Base-by-base conservation (phyloP, 2,329 filamentous ascomycete species). In the Xylaria sp. region DNA sequence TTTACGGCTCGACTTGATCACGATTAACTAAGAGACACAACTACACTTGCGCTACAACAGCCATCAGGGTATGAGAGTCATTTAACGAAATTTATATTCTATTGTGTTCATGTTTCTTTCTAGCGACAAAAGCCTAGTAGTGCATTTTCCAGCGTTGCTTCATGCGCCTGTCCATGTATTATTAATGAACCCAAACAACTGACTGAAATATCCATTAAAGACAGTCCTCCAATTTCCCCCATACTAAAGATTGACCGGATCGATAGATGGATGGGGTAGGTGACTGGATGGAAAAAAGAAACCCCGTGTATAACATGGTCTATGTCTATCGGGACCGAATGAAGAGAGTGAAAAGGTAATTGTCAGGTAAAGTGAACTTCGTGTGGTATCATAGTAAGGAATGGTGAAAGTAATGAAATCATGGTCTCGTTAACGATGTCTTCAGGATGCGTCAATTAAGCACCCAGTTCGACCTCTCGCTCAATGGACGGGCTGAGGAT, bases 401-500 rank as follows among this genome's bases (percentile, higher is more conserved):
- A 65, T 15, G 55, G 37, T 61, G 50, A 31, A 39, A 8, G 18
- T 18, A 51, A 23, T 62, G 37, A 54, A 41, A 18, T 72, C 70
- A 46, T 77, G 69, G 70, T 76, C 72, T 75, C 74, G 70, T 76
- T 63, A 65, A 54, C 70, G 69, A 55, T 2, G 25, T 25, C 12
- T 23, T 50, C 12, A 13, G 34, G 25, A 31, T 12, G 13, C 20
- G 1, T 28, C 28, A 6, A 59, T 8, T 64, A 63, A 62, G 69
- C 72, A 41, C 68, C 66, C 20, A 76, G 44, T 56, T 76, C 74
- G 10, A 77, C 50, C 5, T 73, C 60, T 2, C 72, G 74, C 63
- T 77, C 77, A 15, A 78, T 75, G 5, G 59, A 65, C 1, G 77
- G 77, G 57, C 74, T 78, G 59, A 78, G 70, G 18, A 79, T 73